phyloP scores from a whole-genome alignment of 2,329 filamentous ascomycete species.

The Colletotrichum theobromicola region DNA sequence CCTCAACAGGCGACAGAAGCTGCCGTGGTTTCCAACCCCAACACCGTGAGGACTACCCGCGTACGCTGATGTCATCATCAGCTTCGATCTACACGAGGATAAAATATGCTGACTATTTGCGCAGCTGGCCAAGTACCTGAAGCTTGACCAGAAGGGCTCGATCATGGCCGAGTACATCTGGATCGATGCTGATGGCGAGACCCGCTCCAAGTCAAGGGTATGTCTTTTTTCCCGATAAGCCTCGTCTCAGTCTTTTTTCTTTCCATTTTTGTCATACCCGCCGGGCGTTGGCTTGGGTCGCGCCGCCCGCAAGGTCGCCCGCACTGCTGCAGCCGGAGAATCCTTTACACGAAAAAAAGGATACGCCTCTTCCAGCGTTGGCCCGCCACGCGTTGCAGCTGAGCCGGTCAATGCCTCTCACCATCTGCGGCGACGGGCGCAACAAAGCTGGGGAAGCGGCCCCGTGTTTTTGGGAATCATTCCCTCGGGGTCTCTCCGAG shows the following conservation, averaged over 20 bases:
- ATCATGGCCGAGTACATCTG: constrained; percentile 97
- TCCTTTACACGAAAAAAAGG: neutral
- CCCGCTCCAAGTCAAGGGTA: constrained; percentile 96
- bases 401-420: neutral
- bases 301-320: neutral
- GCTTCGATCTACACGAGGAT: neutral
- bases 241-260: constrained; percentile 24
- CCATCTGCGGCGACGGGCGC: neutral
- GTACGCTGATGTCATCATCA: neutral
- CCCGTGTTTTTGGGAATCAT: neutral
- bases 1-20: constrained; percentile 29
- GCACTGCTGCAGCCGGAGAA: neutral
- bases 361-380: neutral
- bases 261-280: neutral
- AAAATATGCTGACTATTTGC: constrained; percentile 20
- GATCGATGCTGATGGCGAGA: constrained; percentile 83
- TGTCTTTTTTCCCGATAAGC: constrained; percentile 44
- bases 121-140: constrained; percentile 91
- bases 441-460: constrained; percentile 4
- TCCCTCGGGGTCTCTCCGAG: constrained; percentile 6
- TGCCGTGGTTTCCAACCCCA: constrained; percentile 33
- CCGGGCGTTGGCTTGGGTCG: neutral
- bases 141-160: constrained; percentile 85
- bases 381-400: neutral
- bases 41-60: constrained; percentile 33